Base-by-base conservation (phyloP, 495 filamentous ascomycete genomes). In the Neurospora terricola region DNA sequence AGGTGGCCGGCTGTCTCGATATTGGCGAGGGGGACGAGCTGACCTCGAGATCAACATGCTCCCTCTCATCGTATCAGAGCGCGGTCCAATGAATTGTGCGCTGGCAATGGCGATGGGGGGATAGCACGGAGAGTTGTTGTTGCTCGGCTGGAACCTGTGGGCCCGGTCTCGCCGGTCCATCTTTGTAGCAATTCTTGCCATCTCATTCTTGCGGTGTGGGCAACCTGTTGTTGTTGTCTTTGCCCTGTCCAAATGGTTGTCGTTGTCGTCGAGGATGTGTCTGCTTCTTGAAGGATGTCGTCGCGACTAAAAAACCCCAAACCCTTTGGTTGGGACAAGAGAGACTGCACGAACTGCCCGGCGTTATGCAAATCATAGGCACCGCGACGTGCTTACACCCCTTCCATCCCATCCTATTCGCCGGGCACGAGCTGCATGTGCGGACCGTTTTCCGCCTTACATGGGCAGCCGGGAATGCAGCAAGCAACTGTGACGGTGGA, bases 401-500 rank as follows among this genome's bases (percentile, higher is more conserved):
- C 73, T 71, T 62, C 71, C 75, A 72, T 38, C 74, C 40, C 43
- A 70, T 81, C 79, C 74, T 72, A 81, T 81, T 81, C 78, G 80
- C 74, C 76, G 72, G 72, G 68, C 21, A 69, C 48, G 38, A 73
- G 70, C 79, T 82, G 80, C 80, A 82, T 77, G 79, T 72, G 80
- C 80, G 80, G 80, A 82, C 80, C 80, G 80, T 82, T 82, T 80
- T 82, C 80, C 80, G 80, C 80, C 80, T 76, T 79, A 81, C 79
- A 82, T 80, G 77, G 69, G 73, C 73, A 71, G 76, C 78, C 78
- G 78, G 76, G 80, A 77, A 78, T 45, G 72, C 77, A 76, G 73
- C 69, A 66, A 66, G 27, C 54, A 66, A 66, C 54, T 66, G 54
- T 66, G 30, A 66, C 54, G 54, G 54, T 66, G 54, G 54, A 66